Evolutionary conservation across 495 filamentous ascomycete genomes (phyloP).

Genomic region (Aspergillus funiculosus): DNA sequence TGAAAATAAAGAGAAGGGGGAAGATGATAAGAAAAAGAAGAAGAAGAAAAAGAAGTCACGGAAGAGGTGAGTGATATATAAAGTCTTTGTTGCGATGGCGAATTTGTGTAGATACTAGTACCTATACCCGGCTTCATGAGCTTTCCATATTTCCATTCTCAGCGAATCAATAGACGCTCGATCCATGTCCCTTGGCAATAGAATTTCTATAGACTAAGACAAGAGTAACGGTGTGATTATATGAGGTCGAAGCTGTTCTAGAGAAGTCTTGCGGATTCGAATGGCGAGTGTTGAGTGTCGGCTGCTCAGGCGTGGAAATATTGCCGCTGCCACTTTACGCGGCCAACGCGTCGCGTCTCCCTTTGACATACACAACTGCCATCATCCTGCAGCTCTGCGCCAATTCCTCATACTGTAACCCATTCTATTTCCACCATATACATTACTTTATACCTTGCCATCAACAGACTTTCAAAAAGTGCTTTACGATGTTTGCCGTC

Average conservation of each 20-base stretch:
- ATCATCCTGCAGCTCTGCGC: neutral
- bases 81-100: neutral
- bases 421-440: neutral
- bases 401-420: neutral
- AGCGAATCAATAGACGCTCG: neutral
- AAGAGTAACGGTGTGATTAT: too few relatives aligned
- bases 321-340: conserved; percentile 30
- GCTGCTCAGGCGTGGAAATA: too few relatives aligned
- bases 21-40: conserved; percentile 42
- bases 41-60: conserved; percentile 52
- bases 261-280: too few relatives aligned
- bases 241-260: too few relatives aligned
- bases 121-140: conserved; percentile 24
- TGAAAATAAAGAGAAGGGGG: conserved; percentile 33
- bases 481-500: conserved; percentile 35
- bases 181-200: too few relatives aligned
- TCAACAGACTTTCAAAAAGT: neutral
- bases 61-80: conserved; percentile 45
- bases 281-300: too few relatives aligned
- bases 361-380: neutral
- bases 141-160: too few relatives aligned
- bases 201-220: too few relatives aligned
- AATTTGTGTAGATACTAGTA: conserved; percentile 25
- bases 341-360: conserved; percentile 34
- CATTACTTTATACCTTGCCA: neutral